Base-by-base conservation (phyloP, 2,329 filamentous ascomycete genomes). In the Aspergillus fischeri region DNA sequence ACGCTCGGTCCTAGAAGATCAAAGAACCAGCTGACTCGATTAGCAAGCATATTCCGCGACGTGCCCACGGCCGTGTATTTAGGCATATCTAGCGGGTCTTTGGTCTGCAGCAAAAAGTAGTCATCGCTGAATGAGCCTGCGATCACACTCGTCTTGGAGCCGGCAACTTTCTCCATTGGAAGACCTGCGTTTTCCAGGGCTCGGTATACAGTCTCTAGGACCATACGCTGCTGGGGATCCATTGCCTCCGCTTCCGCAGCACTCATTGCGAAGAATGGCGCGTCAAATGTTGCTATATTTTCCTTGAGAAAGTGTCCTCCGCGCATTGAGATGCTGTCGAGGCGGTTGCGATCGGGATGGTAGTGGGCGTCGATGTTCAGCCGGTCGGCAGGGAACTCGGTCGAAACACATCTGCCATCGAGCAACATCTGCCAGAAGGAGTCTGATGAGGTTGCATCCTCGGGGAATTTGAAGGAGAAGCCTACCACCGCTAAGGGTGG, bases 81-180 rank as follows among this genome's bases (percentile, higher is more conserved):
- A 5, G 60, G 60, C 20, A 60, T 38, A 14, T 54, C 49, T 25
- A 61, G 49, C 4, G 58, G 49, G 8, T 73, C 70, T 20, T 61
- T 61, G 4, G 52, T 45, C 14, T 65, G 58, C 3, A 69, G 32
- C 7, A 59, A 51, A 4, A 57, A 47, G 52, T 75, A 75, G 51
- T 77, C 73, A 6, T 59, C 49, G 35, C 59, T 59, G 53, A 70
- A 70, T 0, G 63, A 52, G 8, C 71, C 73, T 5, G 70, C 64
- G 56, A 69, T 73, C 1, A 75, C 72, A 14, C 65, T 63, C 1
- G 72, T 75, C 21, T 65, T 60, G 4, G 70, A 69, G 3, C 72
- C 69, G 2, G 53, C 54, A 8, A 75, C 54, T 5, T 56, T 50
- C n/a, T 71, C 60, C 21, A 74, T 57, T 2, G 62, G 52, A 49